These are phyloP conservation scores for Teratosphaeria zuluensis DNA, from an alignment of 2,329 filamentous ascomycete species.

Conservation along the genomic window DNA sequence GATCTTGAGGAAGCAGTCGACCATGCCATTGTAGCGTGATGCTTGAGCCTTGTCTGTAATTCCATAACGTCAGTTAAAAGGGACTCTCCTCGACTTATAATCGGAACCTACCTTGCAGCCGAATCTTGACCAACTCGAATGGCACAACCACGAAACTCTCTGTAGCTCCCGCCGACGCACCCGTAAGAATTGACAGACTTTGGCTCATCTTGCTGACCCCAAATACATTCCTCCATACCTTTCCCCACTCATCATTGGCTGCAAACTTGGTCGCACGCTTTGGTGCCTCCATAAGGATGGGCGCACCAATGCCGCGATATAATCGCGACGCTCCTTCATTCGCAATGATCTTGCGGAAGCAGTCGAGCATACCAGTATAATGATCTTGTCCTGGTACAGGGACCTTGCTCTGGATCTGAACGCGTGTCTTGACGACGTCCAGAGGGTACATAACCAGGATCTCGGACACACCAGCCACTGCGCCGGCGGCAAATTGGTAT, in stretches of 20 bases:
- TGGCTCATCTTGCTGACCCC: conserved; percentile 83
- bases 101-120: conserved; percentile 53
- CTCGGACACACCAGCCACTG: conserved; percentile 94
- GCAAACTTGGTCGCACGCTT: conserved; percentile 97
- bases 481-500: conserved; percentile 95
- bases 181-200: conserved; percentile 81
- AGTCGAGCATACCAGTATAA: conserved; percentile 97
- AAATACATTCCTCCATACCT: conserved; percentile 83
- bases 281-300: conserved; percentile 95
- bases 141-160: conserved; percentile 96
- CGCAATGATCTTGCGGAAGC: conserved; percentile 92
- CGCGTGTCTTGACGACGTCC: conserved; percentile 96
- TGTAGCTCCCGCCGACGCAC: conserved; percentile 87
- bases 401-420: conserved; percentile 55
- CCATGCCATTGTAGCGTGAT: conserved; percentile 72
- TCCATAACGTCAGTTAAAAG: neutral
- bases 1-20: conserved; percentile 74
- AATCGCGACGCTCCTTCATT: conserved; percentile 79
- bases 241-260: conserved; percentile 96
- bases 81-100: neutral
- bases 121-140: conserved; percentile 97
- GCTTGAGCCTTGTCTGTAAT: conserved; percentile 66
- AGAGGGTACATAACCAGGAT: conserved; percentile 73
- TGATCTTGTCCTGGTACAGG: conserved; percentile 60
- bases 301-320: conserved; percentile 90